Evolutionary conservation across 352 stramenopile genomes (phyloP), one percentile per base, ranked within the genome.

Genomic region (Globisporangium emineosum): DNA sequence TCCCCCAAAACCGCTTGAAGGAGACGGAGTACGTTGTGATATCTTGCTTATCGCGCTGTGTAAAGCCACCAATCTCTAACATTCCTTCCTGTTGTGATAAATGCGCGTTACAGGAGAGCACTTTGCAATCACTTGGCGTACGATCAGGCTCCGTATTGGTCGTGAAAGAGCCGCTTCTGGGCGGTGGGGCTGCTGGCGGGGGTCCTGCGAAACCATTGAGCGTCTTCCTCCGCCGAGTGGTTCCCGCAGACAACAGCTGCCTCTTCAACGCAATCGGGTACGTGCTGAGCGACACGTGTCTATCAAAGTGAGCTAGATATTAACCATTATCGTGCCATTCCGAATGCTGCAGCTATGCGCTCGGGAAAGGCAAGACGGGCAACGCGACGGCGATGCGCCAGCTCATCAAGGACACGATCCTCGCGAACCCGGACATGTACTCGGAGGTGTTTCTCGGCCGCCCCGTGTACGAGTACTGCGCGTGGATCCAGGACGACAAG

Each of bases 201-300:
- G 59, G 43, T 30, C 3, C 64, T 1, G 19, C 50, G 12, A 75
- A 68, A 52, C 62, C 76, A 15, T 73, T 72, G 12, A 82, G 71
- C 2, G 73, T 90, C 25, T 93, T 95, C 57, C 62, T 91, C 35
- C 75, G 85, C 4, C 84, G 83, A 32, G 77, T 92, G 1, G 83
- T 96, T 43, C 79, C 87, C 7, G 85, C 85, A 13, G 87, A 96
- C 68, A 96, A 96, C 66, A 93, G 83, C 63, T 96, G 87, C 62
- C 72, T 96, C 7, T 96, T 96, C 64, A 91, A 94, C 70, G 76
- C 80, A n/a, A 89, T 96, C 35, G 81, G 78, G 75, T 93, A 57
- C n/a, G 64, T 67, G 4, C 19, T 21, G 27, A n/a, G 2, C 6
- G 8, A n/a, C n/a, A n/a, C n/a, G n/a, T n/a, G n/a, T n/a, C n/a